Conservation (phyloP, 805 yeast species). For the Isabelozyma rhagii region DNA sequence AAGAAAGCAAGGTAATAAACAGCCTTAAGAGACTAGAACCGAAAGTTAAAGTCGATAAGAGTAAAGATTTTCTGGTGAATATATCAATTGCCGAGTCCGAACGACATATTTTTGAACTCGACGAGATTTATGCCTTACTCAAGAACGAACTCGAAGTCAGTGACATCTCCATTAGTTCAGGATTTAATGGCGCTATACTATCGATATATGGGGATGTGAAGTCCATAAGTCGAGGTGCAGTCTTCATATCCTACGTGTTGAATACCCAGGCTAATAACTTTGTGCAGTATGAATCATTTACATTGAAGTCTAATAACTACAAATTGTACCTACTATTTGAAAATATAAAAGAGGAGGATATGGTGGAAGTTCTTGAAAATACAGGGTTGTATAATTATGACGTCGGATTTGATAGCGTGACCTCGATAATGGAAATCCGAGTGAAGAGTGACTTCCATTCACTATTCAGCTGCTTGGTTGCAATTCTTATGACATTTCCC, state of each 20-base stretch:
- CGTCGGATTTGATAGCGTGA: not conserved
- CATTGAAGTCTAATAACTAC: constrained; percentile 28
- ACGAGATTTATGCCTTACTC: constrained; percentile 9
- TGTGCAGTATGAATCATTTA: constrained; percentile 16
- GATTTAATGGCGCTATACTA: constrained; percentile 13
- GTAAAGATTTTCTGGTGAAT: constrained; percentile 2
- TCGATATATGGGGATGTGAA: constrained; percentile 24
- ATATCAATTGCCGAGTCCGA: constrained; percentile 20
- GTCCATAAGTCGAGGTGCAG: constrained; percentile 18
- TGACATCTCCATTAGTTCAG: not conserved
- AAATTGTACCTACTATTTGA: not conserved
- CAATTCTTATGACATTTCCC: not conserved
- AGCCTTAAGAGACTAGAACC: not conserved
- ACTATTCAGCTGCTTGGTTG: constrained; percentile 11
- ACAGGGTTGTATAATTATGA: not conserved
- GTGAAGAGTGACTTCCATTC: constrained; percentile 18
- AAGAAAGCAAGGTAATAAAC: not conserved
- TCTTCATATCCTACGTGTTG: constrained; percentile 23
- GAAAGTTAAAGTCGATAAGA: not conserved
- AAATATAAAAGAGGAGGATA: not conserved
- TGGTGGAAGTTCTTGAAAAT: not conserved
- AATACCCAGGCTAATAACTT: constrained; percentile 24
- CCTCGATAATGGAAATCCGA: constrained; percentile 1
- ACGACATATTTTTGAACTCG: constrained; percentile 19
- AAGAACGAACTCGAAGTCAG: not conserved